A percentile compares a stretch with the other conserved stretches of the same genome.
Evolutionary conservation across 805 yeast species (phyloP).

Genomic region (Candida taoyuanica): DNA sequence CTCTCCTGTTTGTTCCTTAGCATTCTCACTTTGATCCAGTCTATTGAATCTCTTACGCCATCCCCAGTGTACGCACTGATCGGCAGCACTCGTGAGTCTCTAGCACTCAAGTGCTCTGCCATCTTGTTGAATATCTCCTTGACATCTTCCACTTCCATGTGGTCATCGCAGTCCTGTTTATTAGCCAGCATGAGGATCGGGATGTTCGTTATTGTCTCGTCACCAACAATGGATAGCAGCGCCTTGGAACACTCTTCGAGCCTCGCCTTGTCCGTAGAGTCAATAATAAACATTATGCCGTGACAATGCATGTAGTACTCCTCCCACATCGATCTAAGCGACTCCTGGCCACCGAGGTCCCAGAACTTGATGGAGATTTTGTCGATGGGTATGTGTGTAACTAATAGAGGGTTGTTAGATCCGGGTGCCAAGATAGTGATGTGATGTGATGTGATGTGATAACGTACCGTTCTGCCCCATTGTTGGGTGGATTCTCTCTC

Average conservation of each 20-base stretch:
- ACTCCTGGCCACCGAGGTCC: conserved; percentile 96
- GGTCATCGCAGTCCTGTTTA: conserved; percentile 77
- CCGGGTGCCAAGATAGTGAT: too few relatives aligned
- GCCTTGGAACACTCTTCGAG: conserved; percentile 78
- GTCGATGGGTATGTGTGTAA: conserved; percentile 36
- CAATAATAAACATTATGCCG: conserved; percentile 89
- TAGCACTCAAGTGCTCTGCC: conserved; percentile 80
- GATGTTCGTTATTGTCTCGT: conserved; percentile 58
- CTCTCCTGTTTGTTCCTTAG: conserved; percentile 38
- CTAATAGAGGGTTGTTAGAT: too few relatives aligned
- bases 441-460: too few relatives aligned
- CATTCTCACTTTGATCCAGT: conserved; percentile 78
- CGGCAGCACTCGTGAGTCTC: conserved; percentile 87
- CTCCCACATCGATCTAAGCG: conserved; percentile 82
- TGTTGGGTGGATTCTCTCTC: conserved; percentile 77
- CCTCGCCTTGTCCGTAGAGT: conserved; percentile 79
- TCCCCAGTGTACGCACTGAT: conserved; percentile 76
- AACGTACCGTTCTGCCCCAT: conserved; percentile 87
- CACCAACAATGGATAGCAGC: conserved; percentile 49
- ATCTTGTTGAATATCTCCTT: conserved; percentile 79
- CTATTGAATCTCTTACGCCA: conserved; percentile 82
- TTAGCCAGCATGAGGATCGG: conserved; percentile 95
- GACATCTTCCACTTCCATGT: conserved; percentile 71
- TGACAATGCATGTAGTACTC: conserved; percentile 83
- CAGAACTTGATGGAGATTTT: conserved; percentile 63